Evolutionary conservation across 2,329 filamentous ascomycete species (phyloP).

Genomic region (Aspergillus floridensis): DNA sequence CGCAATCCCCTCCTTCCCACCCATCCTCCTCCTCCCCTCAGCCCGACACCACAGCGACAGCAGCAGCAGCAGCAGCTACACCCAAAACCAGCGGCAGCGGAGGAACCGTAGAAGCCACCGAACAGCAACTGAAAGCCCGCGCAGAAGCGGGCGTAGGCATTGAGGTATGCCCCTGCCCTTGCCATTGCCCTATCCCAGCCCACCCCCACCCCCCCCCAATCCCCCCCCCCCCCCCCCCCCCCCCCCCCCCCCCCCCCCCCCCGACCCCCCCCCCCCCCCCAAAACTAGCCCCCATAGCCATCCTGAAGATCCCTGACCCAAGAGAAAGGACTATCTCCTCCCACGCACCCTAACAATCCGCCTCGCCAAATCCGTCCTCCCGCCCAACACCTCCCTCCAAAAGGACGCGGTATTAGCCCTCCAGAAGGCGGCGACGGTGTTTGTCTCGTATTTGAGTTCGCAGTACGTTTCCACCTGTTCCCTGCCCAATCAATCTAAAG

Average conservation of each 20-base stretch:
- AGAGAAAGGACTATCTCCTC: conserved; percentile 57
- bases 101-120: conserved; percentile 32
- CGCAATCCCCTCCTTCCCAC: conserved; percentile 11
- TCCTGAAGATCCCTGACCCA: too few species aligned
- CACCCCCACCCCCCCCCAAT: not conserved
- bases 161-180: conserved; percentile 29
- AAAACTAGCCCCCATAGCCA: too few species aligned
- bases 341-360: conserved; percentile 62
- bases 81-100: conserved; percentile 4
- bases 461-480: conserved; percentile 42
- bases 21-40: not conserved
- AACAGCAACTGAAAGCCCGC: conserved; percentile 40
- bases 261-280: too few species aligned
- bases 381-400: conserved; percentile 63
- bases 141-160: conserved; percentile 40
- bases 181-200: not conserved
- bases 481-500: too few species aligned
- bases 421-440: conserved; percentile 65
- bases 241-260: too few species aligned
- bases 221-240: too few species aligned
- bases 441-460: conserved; percentile 62
- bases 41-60: conserved; percentile 3
- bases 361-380: conserved; percentile 62
- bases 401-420: conserved; percentile 64
- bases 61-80: conserved; percentile 6